These are phyloP conservation scores for Neurospora sp. DNA, from an alignment of 495 filamentous ascomycete species.

Conservation along the genomic window DNA sequence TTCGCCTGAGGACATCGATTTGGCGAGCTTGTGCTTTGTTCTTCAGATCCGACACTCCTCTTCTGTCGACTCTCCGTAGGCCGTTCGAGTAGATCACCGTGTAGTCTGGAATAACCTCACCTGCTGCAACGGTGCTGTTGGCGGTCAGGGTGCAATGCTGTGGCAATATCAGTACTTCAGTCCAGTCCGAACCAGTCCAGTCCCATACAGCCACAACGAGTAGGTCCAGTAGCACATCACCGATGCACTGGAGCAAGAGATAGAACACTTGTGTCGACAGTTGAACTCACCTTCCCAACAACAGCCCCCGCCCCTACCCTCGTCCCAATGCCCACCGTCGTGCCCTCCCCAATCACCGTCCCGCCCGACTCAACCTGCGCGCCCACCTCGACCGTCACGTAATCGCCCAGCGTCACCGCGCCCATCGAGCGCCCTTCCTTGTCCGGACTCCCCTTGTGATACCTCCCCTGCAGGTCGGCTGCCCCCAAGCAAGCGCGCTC, in stretches of 20 bases:
- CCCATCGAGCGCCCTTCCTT: slow-evolving; percentile 14
- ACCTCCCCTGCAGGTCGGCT: slow-evolving; percentile 7
- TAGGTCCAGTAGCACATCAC: not conserved
- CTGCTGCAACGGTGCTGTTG: slow-evolving; percentile 37
- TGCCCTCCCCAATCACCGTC: slow-evolving; percentile 50
- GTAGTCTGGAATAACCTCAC: slow-evolving; percentile 49
- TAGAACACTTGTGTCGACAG: not conserved
- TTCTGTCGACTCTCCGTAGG: slow-evolving; percentile 44
- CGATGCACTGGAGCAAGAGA: not conserved
- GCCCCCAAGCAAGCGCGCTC: slow-evolving; percentile 59
- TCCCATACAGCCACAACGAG: not conserved
- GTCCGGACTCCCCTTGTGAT: slow-evolving; percentile 2
- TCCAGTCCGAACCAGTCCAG: not conserved
- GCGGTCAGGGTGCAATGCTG: slow-evolving; percentile 47
- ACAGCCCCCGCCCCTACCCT: slow-evolving; percentile 49
- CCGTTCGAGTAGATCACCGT: slow-evolving; percentile 57
- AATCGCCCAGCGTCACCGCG: slow-evolving; percentile 43
- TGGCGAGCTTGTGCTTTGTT: slow-evolving; percentile 48
- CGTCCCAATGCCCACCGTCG: slow-evolving; percentile 49
- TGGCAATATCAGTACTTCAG: slow-evolving; percentile 15
- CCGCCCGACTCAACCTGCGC: slow-evolving; percentile 51
- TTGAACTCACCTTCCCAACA: slow-evolving; percentile 50
- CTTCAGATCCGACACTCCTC: slow-evolving; percentile 43
- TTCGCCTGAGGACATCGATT: slow-evolving; percentile 49
- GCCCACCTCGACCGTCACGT: slow-evolving; percentile 51